Evolutionary conservation across 768 basidiomycete genomes (phyloP), one percentile per base, ranked within the genome.

Genomic region (Saitozyma sp.): DNA sequence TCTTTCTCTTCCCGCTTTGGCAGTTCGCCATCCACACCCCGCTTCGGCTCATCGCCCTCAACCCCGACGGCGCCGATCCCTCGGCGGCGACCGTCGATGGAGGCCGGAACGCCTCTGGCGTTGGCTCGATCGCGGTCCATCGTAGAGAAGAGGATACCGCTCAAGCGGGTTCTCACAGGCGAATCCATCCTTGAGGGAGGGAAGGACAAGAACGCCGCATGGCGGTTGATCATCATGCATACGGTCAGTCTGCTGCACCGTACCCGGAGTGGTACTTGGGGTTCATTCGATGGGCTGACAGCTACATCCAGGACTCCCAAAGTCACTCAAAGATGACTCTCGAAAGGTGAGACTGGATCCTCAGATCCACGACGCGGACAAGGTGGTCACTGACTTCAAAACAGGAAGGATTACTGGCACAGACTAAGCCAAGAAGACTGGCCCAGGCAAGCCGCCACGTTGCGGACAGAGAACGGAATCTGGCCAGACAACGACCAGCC

Each of bases 381-480:
- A 4, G 20, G 38, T 16, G 16, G 20, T 20, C 37, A 50, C 69
- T 73, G 56, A 66, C 51, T n/a, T 8, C 42, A 59, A 4, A 59
- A 4, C 65, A 93, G 92, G 59, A 87, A 87, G 20, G 92, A 95
- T 74, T 84, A 86, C 65, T 84, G 88, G 63, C 85, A 89, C 55
- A 89, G 90, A 68, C 82, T 78, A 11, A 75, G 76, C n/a, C 62
- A 70, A 19, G 62, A 72, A 16, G 75, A 79, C 49, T 80, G 79
- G 73, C 80, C 76, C 4, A 70, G 72, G 53, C 89, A 88, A 84
- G 82, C 85, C 0, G 78, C 85, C 46, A 71, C 86, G 9, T 79
- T 89, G 20, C 85, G 85, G 2, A 86, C 86, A 0, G 93, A 95
- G 74, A 84, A 90, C 19, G 92, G 92, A 0, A 73, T 95, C 11